Conservation (phyloP, 1,284 basidiomycete genomes). For the Microbotryum violaceum region DNA sequence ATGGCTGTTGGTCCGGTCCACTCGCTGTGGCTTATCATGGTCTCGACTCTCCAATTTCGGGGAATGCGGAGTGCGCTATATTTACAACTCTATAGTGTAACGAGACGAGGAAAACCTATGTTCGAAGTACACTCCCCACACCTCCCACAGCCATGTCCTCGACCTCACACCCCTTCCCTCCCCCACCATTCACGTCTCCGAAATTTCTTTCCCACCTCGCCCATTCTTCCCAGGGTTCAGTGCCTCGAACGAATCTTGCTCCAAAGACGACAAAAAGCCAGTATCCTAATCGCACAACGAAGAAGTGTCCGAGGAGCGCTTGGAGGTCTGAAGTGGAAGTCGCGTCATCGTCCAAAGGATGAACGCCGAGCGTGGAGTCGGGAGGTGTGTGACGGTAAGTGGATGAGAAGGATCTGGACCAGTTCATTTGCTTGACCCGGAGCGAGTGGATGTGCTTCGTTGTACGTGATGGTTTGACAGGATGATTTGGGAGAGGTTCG, state of each 20-base stretch:
- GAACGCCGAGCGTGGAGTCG: conserved; percentile 4
- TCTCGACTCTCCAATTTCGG: no score
- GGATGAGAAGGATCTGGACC: conserved; percentile 16
- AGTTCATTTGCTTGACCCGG: conserved; percentile 11
- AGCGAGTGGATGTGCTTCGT: conserved; percentile 15
- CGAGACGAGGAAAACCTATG: no score
- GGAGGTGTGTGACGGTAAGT: conserved; percentile 7
- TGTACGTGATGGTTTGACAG: conserved; percentile 18
- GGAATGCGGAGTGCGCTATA: no score
- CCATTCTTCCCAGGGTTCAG: conserved; percentile 52
- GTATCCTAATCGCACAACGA: conserved; percentile 43
- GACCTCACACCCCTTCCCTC: no score
- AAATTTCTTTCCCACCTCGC: conserved; percentile 23
- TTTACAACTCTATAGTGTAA: no score
- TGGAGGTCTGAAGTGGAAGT: conserved; percentile 14
- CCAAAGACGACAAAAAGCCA: conserved; percentile 41
- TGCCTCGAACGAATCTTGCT: conserved; percentile 47
- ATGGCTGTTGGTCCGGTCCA: neutral
- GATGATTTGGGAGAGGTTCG: conserved; percentile 17
- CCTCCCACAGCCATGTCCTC: no score
- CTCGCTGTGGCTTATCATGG: no score
- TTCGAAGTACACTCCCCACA: no score
- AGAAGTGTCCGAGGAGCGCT: conserved; percentile 37
- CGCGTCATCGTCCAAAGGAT: conserved; percentile 14
- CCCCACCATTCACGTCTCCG: no score